A percentile compares a stretch with the other conserved stretches of the same genome.
Conservation (phyloP, 768 basidiomycete species). For the Xerocomus brunneocitrinus region DNA sequence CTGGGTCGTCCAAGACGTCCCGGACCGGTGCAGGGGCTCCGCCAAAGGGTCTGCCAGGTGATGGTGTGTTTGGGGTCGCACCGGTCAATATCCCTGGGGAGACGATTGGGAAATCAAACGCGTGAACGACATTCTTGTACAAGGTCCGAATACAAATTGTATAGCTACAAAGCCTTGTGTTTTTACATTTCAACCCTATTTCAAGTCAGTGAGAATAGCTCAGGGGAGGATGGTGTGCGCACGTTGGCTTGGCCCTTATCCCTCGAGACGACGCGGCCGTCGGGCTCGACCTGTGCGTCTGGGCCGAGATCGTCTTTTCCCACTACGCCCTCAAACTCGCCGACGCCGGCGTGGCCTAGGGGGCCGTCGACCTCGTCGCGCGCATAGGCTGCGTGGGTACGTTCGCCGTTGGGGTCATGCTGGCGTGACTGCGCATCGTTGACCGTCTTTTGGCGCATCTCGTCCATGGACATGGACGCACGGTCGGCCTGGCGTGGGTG, state of each 20-base stretch:
- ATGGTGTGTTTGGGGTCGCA: conserved; percentile 24
- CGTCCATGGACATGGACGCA: conserved; percentile 4
- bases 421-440: conserved; percentile 7
- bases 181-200: conserved; percentile 6
- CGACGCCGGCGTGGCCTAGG: conserved; percentile 24
- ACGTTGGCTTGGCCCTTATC: conserved; percentile 14
- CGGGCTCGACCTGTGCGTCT: conserved; percentile 21
- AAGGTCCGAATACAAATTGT: neutral
- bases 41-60: neutral
- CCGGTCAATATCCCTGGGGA: conserved; percentile 28
- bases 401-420: conserved; percentile 14
- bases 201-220: neutral
- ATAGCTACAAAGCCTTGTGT: neutral
- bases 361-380: conserved; percentile 29
- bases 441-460: conserved; percentile 26
- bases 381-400: conserved; percentile 25
- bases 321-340: conserved; percentile 29
- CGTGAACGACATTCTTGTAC: neutral
- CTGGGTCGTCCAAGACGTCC: conserved; percentile 13
- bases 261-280: conserved; percentile 23
- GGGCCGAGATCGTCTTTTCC: conserved; percentile 28
- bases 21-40: neutral
- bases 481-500: conserved; percentile 24
- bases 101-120: conserved; percentile 18
- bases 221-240: neutral